phyloP scores from a whole-genome alignment of 768 basidiomycete genomes.

The Leccinum broughii region DNA sequence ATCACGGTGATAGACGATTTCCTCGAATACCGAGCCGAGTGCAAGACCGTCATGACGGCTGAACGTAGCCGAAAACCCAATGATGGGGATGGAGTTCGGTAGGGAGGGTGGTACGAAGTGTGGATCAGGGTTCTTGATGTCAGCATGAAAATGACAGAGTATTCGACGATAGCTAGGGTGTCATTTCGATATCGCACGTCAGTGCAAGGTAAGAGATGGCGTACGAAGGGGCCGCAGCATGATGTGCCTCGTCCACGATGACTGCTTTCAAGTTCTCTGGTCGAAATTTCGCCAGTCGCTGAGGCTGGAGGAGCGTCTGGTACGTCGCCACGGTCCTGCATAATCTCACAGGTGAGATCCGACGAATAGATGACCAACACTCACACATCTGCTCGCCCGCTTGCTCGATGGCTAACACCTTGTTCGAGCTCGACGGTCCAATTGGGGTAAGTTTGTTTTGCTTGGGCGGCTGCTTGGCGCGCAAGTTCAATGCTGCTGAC shows the following conservation, averaged over 20 bases:
- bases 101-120: constrained; percentile 38
- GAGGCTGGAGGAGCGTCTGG: constrained; percentile 71
- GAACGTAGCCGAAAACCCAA: constrained; percentile 97
- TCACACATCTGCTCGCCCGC: constrained; percentile 84
- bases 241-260: constrained; percentile 93
- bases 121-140: constrained; percentile 56
- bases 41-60: constrained; percentile 89
- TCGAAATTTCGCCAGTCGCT: constrained; percentile 74
- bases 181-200: constrained; percentile 6
- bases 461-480: constrained; percentile 78
- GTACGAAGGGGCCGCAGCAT: constrained; percentile 89
- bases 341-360: not conserved
- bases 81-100: constrained; percentile 66
- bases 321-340: constrained; percentile 84
- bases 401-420: constrained; percentile 69
- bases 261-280: constrained; percentile 67
- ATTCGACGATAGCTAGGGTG: constrained; percentile 70
- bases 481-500: constrained; percentile 92
- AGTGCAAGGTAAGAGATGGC: not conserved
- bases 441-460: constrained; percentile 60
- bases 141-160: constrained; percentile 76
- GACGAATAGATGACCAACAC: not conserved
- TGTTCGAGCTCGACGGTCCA: constrained; percentile 94
- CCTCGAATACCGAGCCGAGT: constrained; percentile 84
- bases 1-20: constrained; percentile 90